Evolutionary conservation across 2,329 filamentous ascomycete genomes (phyloP).

Genomic region (Penicillium sp.): DNA sequence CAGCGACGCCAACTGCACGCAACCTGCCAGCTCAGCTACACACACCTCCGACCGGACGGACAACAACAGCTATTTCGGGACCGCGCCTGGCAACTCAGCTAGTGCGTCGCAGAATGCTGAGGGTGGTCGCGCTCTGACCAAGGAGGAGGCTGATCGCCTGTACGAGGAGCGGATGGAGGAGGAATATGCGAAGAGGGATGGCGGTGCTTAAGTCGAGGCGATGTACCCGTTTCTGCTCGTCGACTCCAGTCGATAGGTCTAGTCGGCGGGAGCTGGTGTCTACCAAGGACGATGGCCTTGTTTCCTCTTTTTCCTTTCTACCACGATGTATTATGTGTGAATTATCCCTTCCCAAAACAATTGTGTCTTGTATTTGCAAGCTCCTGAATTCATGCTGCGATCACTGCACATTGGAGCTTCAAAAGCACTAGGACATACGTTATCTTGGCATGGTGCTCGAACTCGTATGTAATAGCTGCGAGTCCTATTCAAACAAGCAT

Average conservation of each 20-base stretch:
- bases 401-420: neutral
- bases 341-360: neutral
- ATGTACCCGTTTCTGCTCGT: neutral
- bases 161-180: slow-evolving; percentile 43
- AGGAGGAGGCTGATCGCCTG: slow-evolving; percentile 37
- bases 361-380: too few relatives aligned
- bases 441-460: neutral
- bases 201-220: slow-evolving; percentile 28
- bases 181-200: slow-evolving; percentile 41
- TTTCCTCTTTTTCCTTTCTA: neutral
- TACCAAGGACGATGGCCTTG: neutral
- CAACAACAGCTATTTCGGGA: slow-evolving; percentile 12
- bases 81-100: slow-evolving; percentile 13
- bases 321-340: neutral
- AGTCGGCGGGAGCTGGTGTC: neutral
- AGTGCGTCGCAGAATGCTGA: slow-evolving; percentile 15
- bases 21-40: slow-evolving; percentile 1
- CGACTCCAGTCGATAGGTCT: neutral
- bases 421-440: too few relatives aligned
- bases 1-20: slow-evolving; percentile 9
- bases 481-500: neutral
- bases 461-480: too few relatives aligned
- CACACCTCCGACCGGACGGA: neutral
- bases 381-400: neutral
- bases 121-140: slow-evolving; percentile 26